These are phyloP conservation scores for Hypoxylon sp. DNA, from an alignment of 2,329 filamentous ascomycete genomes.

Conservation along the genomic window DNA sequence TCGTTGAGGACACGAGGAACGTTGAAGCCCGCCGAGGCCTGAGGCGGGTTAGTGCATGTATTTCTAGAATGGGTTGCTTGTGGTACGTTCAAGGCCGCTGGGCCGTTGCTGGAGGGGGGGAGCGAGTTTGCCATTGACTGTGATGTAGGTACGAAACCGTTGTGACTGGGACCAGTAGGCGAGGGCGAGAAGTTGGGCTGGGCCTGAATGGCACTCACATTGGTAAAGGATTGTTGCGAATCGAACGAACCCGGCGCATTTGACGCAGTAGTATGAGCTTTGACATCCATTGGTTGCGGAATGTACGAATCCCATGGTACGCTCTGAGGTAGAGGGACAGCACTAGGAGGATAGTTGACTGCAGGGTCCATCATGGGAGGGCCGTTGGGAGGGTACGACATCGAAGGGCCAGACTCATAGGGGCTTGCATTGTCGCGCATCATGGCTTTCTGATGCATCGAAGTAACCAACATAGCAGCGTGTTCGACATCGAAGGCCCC, in stretches of 20 bases:
- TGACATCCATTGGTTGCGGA: slow-evolving; percentile 78
- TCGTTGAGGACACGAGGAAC: slow-evolving; percentile 87
- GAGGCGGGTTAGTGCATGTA: slow-evolving; percentile 77
- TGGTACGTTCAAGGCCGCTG: slow-evolving; percentile 52
- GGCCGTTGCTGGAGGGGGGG: slow-evolving; percentile 76
- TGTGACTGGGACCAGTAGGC: slow-evolving; percentile 70
- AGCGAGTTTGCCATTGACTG: slow-evolving; percentile 81
- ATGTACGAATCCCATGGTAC: slow-evolving; percentile 95
- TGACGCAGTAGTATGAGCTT: slow-evolving; percentile 80
- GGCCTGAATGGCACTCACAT: slow-evolving; percentile 69
- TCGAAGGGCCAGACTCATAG: slow-evolving; percentile 71
- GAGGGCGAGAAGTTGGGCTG: slow-evolving; percentile 75
- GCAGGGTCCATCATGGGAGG: slow-evolving; percentile 82
- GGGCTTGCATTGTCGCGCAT: slow-evolving; percentile 72
- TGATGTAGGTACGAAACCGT: slow-evolving; percentile 74
- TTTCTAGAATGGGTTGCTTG: slow-evolving; percentile 60
- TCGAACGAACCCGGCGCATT: slow-evolving; percentile 77
- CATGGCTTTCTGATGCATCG: slow-evolving; percentile 95
- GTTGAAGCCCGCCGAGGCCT: slow-evolving; percentile 76
- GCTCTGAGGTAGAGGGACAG: slow-evolving; percentile 82
- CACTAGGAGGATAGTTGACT: slow-evolving; percentile 81
- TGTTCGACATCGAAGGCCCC: slow-evolving; percentile 96
- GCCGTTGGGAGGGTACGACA: slow-evolving; percentile 80
- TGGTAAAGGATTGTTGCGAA: slow-evolving; percentile 74
- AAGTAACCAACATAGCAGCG: slow-evolving; percentile 97